phyloP scores from a whole-genome alignment of 108 stramenopile species.

The Pseudonitzschia multiseries region DNA sequence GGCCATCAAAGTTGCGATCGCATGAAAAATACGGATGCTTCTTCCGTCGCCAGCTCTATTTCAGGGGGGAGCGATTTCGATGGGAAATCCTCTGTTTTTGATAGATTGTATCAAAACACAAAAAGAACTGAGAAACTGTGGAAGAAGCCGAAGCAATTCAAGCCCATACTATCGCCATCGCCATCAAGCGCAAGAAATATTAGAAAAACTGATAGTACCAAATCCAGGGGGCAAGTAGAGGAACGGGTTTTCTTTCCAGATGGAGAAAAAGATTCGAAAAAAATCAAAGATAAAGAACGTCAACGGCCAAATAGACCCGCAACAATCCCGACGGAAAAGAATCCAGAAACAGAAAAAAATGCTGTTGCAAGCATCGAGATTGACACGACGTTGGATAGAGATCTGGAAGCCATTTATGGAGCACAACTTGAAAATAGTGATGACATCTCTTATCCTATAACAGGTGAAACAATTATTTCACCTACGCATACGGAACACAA shows the following conservation, averaged over 20 bases:
- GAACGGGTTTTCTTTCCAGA: background rate
- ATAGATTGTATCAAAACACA: conserved; percentile 31
- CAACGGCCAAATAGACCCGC: background rate
- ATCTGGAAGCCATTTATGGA: background rate
- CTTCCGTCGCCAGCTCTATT: conserved; percentile 10
- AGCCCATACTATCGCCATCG: conserved; percentile 12
- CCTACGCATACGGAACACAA: background rate
- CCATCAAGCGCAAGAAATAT: background rate
- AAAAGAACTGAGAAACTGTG: conserved; percentile 34
- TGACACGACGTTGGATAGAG: background rate
- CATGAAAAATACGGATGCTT: background rate
- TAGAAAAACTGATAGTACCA: background rate
- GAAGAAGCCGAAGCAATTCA: conserved; percentile 17
- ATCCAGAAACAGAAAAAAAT: background rate
- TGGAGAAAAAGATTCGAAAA: background rate
- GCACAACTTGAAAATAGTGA: background rate
- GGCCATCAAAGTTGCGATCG: background rate
- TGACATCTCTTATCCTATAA: no score
- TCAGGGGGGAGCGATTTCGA: conserved; percentile 3
- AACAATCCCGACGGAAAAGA: background rate
- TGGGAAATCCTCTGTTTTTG: background rate
- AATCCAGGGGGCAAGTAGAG: background rate
- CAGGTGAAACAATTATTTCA: background rate
- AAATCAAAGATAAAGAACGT: background rate
- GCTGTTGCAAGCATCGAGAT: background rate